phyloP scores from a whole-genome alignment of 2,329 filamentous ascomycete genomes.

The Cordyceps farinosa region DNA sequence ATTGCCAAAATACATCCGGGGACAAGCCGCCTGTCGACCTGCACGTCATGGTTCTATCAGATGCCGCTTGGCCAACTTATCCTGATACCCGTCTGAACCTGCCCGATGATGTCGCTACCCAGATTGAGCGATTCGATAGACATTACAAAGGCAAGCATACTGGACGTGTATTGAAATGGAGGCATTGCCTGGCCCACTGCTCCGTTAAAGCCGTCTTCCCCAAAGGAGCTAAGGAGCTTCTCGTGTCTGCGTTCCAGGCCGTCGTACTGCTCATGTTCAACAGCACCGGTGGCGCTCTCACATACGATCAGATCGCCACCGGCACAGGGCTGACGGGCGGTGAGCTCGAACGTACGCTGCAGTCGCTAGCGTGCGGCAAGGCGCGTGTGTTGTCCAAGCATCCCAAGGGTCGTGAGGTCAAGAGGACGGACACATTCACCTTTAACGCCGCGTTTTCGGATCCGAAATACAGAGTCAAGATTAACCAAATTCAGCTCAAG shows the following conservation, averaged over 20 bases:
- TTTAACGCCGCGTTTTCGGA: constrained; percentile 77
- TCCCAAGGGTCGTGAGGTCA: constrained; percentile 80
- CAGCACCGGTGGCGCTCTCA: constrained; percentile 59
- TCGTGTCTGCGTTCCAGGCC: constrained; percentile 89
- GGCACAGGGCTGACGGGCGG: constrained; percentile 70
- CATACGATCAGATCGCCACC: constrained; percentile 71
- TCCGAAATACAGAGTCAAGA: constrained; percentile 87
- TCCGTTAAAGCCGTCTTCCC: constrained; percentile 77
- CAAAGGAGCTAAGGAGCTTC: constrained; percentile 78
- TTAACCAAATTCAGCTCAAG: constrained; percentile 97
- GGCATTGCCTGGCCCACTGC: constrained; percentile 88
- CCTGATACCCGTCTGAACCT: constrained; percentile 69
- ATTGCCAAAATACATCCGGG: constrained; percentile 49
- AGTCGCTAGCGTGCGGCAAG: constrained; percentile 91
- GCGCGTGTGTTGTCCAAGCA: constrained; percentile 78
- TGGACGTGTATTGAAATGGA: constrained; percentile 84
- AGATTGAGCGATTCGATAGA: constrained; percentile 74
- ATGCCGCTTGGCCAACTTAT: constrained; percentile 90
- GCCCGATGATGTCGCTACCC: constrained; percentile 69
- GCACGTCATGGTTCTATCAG: constrained; percentile 84
- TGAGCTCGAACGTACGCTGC: constrained; percentile 85
- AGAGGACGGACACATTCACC: constrained; percentile 73
- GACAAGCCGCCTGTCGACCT: constrained; percentile 55
- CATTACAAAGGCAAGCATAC: constrained; percentile 91
- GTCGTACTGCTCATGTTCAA: constrained; percentile 92